Evolutionary conservation across 192 early-diverging fungal genomes (phyloP), one percentile per base, ranked within the genome.

Genomic region (Linnemannia hyalina): DNA sequence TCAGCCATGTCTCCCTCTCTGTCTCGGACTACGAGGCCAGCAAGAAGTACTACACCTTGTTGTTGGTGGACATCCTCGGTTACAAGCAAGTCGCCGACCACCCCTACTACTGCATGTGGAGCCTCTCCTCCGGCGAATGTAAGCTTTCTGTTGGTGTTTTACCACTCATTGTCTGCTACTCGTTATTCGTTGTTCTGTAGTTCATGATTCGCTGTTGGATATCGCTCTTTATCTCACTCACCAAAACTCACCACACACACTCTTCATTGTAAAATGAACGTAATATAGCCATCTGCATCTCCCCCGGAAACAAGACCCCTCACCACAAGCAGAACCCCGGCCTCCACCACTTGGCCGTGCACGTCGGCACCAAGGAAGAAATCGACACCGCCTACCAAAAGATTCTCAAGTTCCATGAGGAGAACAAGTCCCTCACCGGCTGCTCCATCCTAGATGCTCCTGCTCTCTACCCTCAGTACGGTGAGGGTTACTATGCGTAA

Each of bases 301-400:
- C 60, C 7, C 84, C 79, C 22, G 84, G 79, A 2, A 73, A 73
- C 68, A 77, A 78, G 40, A 71, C 38, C 4, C 55, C 78, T 49
- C 84, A 86, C 54, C 36, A 70, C 72, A 86, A 86, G 75, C 18
- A 13, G 7, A 80, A 73, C 72, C 84, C 84, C 3, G 79, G 84
- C 18, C 47, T 86, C 20, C 54, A 85, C 36, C 83, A 85, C 23
- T 26, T 85, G 6, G 83, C 83, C 8, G 70, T 85, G 38, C 73
- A 68, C 26, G 41, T 44, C 40, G 84, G n/a, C 3, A 81, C 70
- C 11, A 44, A 69, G 15, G 76, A 77, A 13, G 68, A 55, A 18
- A 70, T 86, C 11, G 84, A 78, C n/a, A 72, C 76, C 60, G 42
- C 81, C 20, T 77, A 81, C 36, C 35, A 42, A 18, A 86, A 81